phyloP scores from a whole-genome alignment of 2,329 filamentous ascomycete species.

The Mollisia scopiformis region DNA sequence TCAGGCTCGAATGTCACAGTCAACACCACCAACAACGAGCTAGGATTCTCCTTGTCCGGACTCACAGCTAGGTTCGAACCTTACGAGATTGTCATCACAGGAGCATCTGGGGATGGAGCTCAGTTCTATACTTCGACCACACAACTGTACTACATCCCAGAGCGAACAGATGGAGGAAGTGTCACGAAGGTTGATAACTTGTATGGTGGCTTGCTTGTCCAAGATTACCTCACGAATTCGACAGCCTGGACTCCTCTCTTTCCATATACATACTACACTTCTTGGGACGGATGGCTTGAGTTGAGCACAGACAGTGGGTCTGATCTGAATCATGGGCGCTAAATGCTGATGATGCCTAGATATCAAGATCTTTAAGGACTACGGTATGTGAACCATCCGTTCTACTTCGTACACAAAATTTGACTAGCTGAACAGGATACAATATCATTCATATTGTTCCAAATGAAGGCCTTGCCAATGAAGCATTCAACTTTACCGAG shows the following conservation, averaged over 20 bases:
- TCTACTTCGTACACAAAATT: not conserved
- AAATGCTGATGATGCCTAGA: not conserved
- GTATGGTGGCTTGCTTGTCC: slow-evolving; percentile 45
- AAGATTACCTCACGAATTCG: slow-evolving; percentile 32
- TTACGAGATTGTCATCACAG: slow-evolving; percentile 41
- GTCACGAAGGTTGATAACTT: slow-evolving; percentile 47
- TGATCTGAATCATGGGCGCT: not conserved
- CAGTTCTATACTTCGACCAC: slow-evolving; percentile 40
- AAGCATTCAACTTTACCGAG: slow-evolving; percentile 36
- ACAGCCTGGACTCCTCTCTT: slow-evolving; percentile 39
- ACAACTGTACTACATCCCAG: slow-evolving; percentile 43
- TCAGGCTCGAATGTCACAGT: slow-evolving; percentile 34
- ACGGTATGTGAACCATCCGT: slow-evolving; percentile 1
- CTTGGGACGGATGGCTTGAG: slow-evolving; percentile 41
- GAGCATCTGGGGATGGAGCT: slow-evolving; percentile 32
- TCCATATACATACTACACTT: slow-evolving; percentile 50
- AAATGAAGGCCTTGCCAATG: slow-evolving; percentile 36
- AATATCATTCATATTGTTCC: slow-evolving; percentile 36
- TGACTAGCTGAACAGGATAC: slow-evolving; percentile 1
- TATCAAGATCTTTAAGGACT: slow-evolving; percentile 39
- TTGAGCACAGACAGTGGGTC: slow-evolving; percentile 36
- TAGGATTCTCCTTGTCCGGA: slow-evolving; percentile 37
- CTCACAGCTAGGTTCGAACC: slow-evolving; percentile 35
- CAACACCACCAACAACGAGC: slow-evolving; percentile 40
- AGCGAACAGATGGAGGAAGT: slow-evolving; percentile 44